Evolutionary conservation across 768 basidiomycete species (phyloP).

Genomic region (Tricholoma terreum): DNA sequence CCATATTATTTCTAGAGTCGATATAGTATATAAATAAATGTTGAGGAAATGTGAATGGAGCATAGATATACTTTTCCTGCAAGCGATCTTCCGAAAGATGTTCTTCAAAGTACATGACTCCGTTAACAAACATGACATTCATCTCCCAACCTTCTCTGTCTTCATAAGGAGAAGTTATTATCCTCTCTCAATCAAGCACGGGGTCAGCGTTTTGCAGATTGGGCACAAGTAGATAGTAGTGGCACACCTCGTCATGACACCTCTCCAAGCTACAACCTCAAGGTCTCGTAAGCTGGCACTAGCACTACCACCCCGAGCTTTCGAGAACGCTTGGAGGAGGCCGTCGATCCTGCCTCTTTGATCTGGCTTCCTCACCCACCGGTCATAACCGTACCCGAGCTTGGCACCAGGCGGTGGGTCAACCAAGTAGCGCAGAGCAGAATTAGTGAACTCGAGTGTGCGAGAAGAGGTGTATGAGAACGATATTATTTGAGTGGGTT

Average conservation of each 20-base stretch:
- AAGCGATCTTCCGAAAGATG: conserved; percentile 58
- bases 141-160: conserved; percentile 75
- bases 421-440: conserved; percentile 68
- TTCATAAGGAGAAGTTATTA: conserved; percentile 82
- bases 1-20: conserved; percentile 55
- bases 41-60: background rate
- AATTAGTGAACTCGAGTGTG: conserved; percentile 60
- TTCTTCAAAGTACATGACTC: conserved; percentile 74
- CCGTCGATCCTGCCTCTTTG: conserved; percentile 65
- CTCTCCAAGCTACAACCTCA: conserved; percentile 71
- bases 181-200: conserved; percentile 48
- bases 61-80: conserved; percentile 56
- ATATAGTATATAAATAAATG: background rate
- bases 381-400: conserved; percentile 68
- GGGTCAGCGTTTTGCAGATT: conserved; percentile 3
- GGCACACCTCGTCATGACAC: conserved; percentile 77
- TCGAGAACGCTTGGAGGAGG: conserved; percentile 57
- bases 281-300: conserved; percentile 37
- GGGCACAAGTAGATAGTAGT: background rate
- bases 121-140: conserved; percentile 76
- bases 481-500: conserved; percentile 63
- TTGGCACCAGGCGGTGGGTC: conserved; percentile 65
- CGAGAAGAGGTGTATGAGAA: conserved; percentile 68
- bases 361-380: conserved; percentile 67
- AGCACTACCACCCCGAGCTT: conserved; percentile 35